Percentiles rank a stretch among this genome's conserved stretches.
Conservation (phyloP, 2,329 filamentous ascomycete species). For the Magnaporthiopsis rhizophila region DNA sequence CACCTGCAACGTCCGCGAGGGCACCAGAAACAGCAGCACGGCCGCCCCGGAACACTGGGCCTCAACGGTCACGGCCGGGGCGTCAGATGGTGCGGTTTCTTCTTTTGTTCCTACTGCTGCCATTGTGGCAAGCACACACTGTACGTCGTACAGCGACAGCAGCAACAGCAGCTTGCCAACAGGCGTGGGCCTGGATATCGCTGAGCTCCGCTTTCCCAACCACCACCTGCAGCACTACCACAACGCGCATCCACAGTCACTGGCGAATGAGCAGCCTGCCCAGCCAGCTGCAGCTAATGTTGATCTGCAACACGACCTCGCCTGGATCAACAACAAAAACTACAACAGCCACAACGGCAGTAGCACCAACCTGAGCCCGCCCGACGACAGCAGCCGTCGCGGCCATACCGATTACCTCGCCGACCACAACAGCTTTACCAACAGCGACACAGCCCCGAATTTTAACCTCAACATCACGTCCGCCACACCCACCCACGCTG, state of each 20-base stretch:
- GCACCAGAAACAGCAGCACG: background rate
- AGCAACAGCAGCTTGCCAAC: constrained; percentile 1
- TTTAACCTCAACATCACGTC: background rate
- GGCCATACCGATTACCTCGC: background rate
- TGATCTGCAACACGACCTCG: background rate
- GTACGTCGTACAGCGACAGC: too few relatives aligned
- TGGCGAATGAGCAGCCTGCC: constrained; percentile 10
- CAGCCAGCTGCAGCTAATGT: background rate
- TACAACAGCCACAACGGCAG: constrained; percentile 16
- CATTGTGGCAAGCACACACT: background rate
- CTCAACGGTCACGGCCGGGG: background rate
- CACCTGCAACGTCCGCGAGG: background rate
- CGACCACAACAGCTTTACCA: constrained; percentile 9
- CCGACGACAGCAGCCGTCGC: background rate
- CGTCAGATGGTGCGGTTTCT: background rate
- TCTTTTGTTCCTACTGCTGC: background rate
- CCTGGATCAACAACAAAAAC: constrained; percentile 15
- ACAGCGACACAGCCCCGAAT: constrained; percentile 12
- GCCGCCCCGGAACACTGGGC: background rate
- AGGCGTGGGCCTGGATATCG: constrained; percentile 26
- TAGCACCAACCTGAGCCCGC: constrained; percentile 7
- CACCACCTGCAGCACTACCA: constrained; percentile 8
- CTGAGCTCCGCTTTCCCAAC: constrained; percentile 28
- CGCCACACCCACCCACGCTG: background rate
- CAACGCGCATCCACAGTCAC: constrained; percentile 8